Conservation (phyloP, 2,329 filamentous ascomycete genomes). For the Byssoonygena ceratinophila region DNA sequence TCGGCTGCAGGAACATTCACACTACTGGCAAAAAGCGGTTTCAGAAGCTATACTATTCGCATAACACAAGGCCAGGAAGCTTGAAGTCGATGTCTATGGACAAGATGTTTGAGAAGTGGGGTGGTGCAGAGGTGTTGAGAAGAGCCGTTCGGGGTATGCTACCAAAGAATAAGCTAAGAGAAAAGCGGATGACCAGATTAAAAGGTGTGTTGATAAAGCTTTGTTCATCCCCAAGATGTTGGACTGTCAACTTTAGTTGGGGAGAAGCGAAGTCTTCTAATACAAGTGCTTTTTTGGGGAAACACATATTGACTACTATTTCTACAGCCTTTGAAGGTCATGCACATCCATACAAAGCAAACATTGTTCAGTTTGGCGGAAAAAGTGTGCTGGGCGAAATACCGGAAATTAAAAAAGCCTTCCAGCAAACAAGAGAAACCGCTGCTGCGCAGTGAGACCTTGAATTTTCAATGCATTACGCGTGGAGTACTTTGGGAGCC, state of each 20-base stretch:
- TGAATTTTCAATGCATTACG: constrained; percentile 5
- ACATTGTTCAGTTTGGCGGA: constrained; percentile 64
- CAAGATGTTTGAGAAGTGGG: constrained; percentile 83
- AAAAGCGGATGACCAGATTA: constrained; percentile 73
- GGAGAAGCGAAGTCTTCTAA: neutral
- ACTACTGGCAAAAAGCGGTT: constrained; percentile 83
- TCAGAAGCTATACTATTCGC: constrained; percentile 93
- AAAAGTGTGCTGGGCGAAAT: constrained; percentile 31
- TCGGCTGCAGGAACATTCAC: constrained; percentile 75
- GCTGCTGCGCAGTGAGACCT: constrained; percentile 5
- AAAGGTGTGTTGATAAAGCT: constrained; percentile 48
- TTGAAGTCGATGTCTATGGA: constrained; percentile 90
- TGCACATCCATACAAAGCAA: constrained; percentile 82
- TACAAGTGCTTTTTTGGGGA: neutral
- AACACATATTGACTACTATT: constrained; percentile 9
- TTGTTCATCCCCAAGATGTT: neutral
- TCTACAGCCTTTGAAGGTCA: constrained; percentile 72
- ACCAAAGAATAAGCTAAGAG: constrained; percentile 87
- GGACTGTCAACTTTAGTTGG: neutral
- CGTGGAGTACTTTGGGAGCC: constrained; percentile 1
- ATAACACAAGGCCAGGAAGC: constrained; percentile 80
- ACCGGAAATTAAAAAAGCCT: constrained; percentile 30
- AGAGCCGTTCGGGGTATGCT: constrained; percentile 94
- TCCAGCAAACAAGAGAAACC: constrained; percentile 25
- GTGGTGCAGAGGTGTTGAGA: constrained; percentile 79